These are phyloP conservation scores for Cystoisospora suis DNA, from an alignment of 169 alveolate genomes.

Conservation along the genomic window DNA sequence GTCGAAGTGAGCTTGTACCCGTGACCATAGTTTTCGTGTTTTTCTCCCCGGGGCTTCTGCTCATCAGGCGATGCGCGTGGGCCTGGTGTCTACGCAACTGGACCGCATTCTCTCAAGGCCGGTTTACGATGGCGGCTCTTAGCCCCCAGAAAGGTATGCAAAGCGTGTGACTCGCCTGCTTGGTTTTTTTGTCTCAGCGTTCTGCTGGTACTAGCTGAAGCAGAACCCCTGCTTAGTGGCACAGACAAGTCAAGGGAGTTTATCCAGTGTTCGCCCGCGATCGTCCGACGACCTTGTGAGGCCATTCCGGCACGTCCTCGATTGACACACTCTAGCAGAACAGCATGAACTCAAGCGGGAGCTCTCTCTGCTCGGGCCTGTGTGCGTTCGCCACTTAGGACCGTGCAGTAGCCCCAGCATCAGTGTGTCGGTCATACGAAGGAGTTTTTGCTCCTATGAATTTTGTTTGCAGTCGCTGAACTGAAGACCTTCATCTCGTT, in stretches of 20 bases:
- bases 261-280: neutral
- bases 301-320: neutral
- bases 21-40: too few relatives aligned
- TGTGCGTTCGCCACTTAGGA: neutral
- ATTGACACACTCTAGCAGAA: neutral
- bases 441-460: neutral
- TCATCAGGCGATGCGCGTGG: too few relatives aligned
- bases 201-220: neutral
- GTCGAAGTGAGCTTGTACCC: too few relatives aligned
- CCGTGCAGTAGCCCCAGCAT: neutral
- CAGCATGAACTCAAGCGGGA: too few relatives aligned
- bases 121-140: slow-evolving; percentile 33
- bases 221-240: neutral
- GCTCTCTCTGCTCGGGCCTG: neutral
- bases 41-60: too few relatives aligned
- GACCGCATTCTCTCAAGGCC: too few relatives aligned
- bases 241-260: neutral
- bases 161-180: neutral
- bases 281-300: neutral
- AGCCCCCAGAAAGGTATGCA: slow-evolving; percentile 27
- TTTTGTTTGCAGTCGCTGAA: slow-evolving; percentile 72
- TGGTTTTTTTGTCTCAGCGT: neutral
- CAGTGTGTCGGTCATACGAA: neutral
- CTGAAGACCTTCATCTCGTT: slow-evolving; percentile 73
- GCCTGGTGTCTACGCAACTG: too few relatives aligned